A percentile compares a stretch with the other conserved stretches of the same genome.
Evolutionary conservation across 2,329 filamentous ascomycete species (phyloP).

Genomic region (Phaeosphaeria sp.): DNA sequence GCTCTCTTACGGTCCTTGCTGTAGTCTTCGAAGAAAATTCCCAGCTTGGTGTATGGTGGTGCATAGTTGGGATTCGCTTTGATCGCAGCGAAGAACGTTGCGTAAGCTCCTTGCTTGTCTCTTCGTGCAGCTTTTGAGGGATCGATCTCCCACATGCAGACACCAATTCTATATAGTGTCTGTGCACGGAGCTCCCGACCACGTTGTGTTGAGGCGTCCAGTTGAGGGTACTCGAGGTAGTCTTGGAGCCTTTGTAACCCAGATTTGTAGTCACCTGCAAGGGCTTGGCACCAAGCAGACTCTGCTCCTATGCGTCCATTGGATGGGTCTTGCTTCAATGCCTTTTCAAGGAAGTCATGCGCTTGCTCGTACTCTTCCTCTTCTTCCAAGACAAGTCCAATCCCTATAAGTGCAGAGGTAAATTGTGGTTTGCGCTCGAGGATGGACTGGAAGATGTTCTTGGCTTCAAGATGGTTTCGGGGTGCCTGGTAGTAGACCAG

Average conservation of each 20-base stretch:
- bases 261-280: constrained; percentile 74
- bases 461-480: constrained; percentile 87
- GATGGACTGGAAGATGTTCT: constrained; percentile 81
- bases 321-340: constrained; percentile 71
- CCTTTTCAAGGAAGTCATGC: constrained; percentile 78
- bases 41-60: constrained; percentile 88
- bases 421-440: constrained; percentile 76
- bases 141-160: constrained; percentile 86
- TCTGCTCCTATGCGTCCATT: constrained; percentile 85
- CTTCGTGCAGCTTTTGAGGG: constrained; percentile 76
- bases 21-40: constrained; percentile 90
- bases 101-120: constrained; percentile 81
- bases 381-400: constrained; percentile 91
- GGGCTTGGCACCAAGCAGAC: constrained; percentile 88
- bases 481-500: constrained; percentile 90
- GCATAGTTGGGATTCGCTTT: constrained; percentile 88
- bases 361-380: constrained; percentile 87
- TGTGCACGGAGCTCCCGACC: constrained; percentile 79
- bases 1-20: constrained; percentile 85
- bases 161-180: constrained; percentile 84
- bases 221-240: constrained; percentile 64
- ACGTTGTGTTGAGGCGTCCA: constrained; percentile 67
- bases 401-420: constrained; percentile 82
- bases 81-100: constrained; percentile 80
- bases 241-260: constrained; percentile 74